Conservation (phyloP, 148 eudicot genomes). For the Rhododendron simsii region DNA sequence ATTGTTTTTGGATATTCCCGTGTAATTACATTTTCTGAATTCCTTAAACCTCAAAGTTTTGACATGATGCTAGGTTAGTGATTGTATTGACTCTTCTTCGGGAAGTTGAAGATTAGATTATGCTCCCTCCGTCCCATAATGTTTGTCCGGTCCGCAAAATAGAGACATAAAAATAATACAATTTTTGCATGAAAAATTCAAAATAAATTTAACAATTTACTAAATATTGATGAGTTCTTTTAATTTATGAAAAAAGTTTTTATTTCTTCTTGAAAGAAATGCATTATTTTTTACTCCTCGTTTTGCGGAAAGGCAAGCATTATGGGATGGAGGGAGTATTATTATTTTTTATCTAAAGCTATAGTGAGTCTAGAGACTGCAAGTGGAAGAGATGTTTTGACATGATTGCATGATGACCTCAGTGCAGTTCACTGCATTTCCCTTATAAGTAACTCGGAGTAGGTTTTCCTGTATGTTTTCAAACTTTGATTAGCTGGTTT, state of each 20-base stretch:
- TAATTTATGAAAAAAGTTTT: too few relatives aligned
- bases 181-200: too few relatives aligned
- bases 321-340: too few relatives aligned
- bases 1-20: neutral
- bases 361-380: neutral
- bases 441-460: neutral
- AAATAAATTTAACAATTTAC: too few relatives aligned
- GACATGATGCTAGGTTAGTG: neutral
- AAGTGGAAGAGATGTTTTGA: neutral
- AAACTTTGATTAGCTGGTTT: neutral
- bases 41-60: neutral
- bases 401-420: neutral
- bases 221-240: too few relatives aligned
- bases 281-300: too few relatives aligned
- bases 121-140: too few relatives aligned
- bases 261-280: too few relatives aligned
- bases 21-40: neutral
- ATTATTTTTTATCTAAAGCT: neutral
- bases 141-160: too few relatives aligned
- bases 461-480: neutral
- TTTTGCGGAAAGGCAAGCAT: too few relatives aligned
- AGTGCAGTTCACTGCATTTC: constrained; percentile 1
- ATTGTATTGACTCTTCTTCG: neutral
- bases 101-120: neutral
- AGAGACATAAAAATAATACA: too few relatives aligned